Evolutionary conservation across 371 early-diverging fungal species (phyloP), one percentile per base, ranked within the genome.

Genomic region (Mucor sp.): DNA sequence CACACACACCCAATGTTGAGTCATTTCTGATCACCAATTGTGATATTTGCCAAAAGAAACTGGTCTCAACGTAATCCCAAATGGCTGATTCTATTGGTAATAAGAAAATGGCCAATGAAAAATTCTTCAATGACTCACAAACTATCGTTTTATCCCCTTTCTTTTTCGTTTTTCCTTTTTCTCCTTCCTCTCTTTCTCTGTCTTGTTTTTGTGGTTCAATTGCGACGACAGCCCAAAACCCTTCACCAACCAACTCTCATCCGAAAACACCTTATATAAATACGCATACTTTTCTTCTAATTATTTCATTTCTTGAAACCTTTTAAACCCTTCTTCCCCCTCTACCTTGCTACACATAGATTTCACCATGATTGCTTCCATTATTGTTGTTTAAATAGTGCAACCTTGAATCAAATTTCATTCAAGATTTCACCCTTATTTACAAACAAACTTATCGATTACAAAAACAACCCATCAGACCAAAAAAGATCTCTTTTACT

Each of bases 311-410:
- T 39, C 30, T 57, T 64, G 9, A 23, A 32, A 25, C 21, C 25
- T 37, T 19, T 44, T 43, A 61, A 61, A 61, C 61, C 30, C 47
- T 43, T 58, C 17, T 41, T 41, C 17, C 30, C 19, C 8, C 11
- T 30, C 6, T 30, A n/a, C 28, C 62, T n/a, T 7, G 14, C n/a
- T 35, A 35, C 23, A 56, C 32, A 39, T 32, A 43, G 19, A 39
- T 57, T 33, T 35, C 32, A 65, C 17, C 66, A 65, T 65, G 66
- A 58, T 65, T 65, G 43, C 66, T 39, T 25, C 47, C 58, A 17
- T 56, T 56, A 47, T 65, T 65, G 25, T 59, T 65, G 66, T 65
- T 65, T 65, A 65, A 65, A 65, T 33, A 53, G 28, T 64, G 37
- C 47, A 19, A 64, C 39, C 56, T 64, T 64, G 60, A 59, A 59